Conservation (phyloP, 2,329 filamentous ascomycete species). For the Amylocarpus encephaloides region DNA sequence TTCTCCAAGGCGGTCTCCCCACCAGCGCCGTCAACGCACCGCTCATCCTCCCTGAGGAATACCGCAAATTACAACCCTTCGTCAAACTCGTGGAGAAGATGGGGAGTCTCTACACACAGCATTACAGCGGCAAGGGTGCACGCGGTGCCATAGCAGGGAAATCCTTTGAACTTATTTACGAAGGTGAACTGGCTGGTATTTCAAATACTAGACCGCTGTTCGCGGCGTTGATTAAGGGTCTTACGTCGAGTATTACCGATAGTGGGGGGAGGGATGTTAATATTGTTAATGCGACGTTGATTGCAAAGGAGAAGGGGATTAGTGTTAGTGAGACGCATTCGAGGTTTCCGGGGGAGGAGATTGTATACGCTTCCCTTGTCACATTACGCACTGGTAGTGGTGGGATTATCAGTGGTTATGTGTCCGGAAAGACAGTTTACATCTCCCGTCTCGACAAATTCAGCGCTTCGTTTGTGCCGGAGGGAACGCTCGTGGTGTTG, state of each 20-base stretch:
- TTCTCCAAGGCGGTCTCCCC: constrained; percentile 65
- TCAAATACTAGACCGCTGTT: constrained; percentile 73
- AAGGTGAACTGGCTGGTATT: constrained; percentile 65
- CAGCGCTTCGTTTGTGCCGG: constrained; percentile 64
- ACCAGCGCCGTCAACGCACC: constrained; percentile 75
- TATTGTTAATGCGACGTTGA: constrained; percentile 72
- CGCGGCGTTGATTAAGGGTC: constrained; percentile 70
- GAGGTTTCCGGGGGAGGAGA: constrained; percentile 51
- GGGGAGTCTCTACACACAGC: constrained; percentile 72
- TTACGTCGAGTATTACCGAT: constrained; percentile 64
- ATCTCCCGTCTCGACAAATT: constrained; percentile 72
- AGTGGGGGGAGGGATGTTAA: constrained; percentile 64
- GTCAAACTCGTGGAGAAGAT: constrained; percentile 73
- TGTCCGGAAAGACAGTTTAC: constrained; percentile 55
- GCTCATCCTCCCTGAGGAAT: constrained; percentile 74
- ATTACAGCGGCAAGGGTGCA: constrained; percentile 44
- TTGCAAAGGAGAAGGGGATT: constrained; percentile 72
- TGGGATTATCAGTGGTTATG: constrained; percentile 58
- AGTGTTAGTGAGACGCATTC: constrained; percentile 68
- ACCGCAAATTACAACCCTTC: constrained; percentile 69
- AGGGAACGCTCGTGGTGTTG: constrained; percentile 69
- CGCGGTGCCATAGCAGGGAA: constrained; percentile 46
- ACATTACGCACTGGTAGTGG: constrained; percentile 47
- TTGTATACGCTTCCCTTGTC: constrained; percentile 64
- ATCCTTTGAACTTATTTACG: constrained; percentile 70